A percentile compares a stretch with the other conserved stretches of the same genome.
Evolutionary conservation across 768 basidiomycete genomes (phyloP).

Genomic region (Leccinum barrowsii): DNA sequence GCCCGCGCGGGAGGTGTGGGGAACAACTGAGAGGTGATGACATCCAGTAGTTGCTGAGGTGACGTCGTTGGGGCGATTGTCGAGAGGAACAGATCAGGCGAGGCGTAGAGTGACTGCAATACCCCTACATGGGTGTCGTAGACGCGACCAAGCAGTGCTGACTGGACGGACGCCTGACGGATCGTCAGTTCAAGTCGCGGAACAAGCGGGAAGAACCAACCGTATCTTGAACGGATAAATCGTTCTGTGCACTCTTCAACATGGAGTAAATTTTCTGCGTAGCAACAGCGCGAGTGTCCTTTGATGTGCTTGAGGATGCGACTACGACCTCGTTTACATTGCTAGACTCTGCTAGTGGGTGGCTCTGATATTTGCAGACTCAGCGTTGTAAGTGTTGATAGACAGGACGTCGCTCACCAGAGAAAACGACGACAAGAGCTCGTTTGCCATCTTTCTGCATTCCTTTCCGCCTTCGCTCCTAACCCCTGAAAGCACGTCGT

Average conservation of each 20-base stretch:
- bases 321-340: slow-evolving; percentile 44
- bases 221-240: slow-evolving; percentile 37
- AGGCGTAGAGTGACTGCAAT: slow-evolving; percentile 63
- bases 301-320: slow-evolving; percentile 60
- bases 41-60: slow-evolving; percentile 23
- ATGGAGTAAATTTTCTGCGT: slow-evolving; percentile 53
- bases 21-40: slow-evolving; percentile 23
- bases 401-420: slow-evolving; percentile 35
- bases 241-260: slow-evolving; percentile 19
- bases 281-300: slow-evolving; percentile 54
- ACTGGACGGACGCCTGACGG: slow-evolving; percentile 51
- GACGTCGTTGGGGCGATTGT: slow-evolving; percentile 16
- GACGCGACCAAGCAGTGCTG: slow-evolving; percentile 64
- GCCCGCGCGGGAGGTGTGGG: slow-evolving; percentile 46
- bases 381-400: neutral
- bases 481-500: slow-evolving; percentile 33
- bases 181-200: slow-evolving; percentile 3
- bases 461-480: slow-evolving; percentile 26
- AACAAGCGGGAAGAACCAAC: slow-evolving; percentile 5
- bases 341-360: slow-evolving; percentile 22
- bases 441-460: slow-evolving; percentile 44
- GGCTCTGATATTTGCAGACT: slow-evolving; percentile 14
- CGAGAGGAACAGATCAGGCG: slow-evolving; percentile 44
- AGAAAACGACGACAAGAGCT: slow-evolving; percentile 57
- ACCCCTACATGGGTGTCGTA: slow-evolving; percentile 62